Evolutionary conservation across 1,284 basidiomycete genomes (phyloP), one percentile per base, ranked within the genome.

Genomic region (Tylopilus sp.): DNA sequence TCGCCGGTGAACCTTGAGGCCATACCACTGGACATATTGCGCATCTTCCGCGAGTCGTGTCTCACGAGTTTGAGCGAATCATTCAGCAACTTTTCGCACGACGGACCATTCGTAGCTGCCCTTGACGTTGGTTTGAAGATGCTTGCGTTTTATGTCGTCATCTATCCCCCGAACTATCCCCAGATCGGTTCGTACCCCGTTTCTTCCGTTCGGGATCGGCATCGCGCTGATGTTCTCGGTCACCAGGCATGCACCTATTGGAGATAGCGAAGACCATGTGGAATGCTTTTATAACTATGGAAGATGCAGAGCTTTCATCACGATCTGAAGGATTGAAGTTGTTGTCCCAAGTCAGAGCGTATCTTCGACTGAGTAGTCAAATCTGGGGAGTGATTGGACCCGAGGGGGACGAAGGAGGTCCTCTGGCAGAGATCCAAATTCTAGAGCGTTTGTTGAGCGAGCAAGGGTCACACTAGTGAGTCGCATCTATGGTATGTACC

Each of bases 141-240:
- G 24, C 79, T 92, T 18, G 88, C 89, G 2, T 79, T 91, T 13
- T 94, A 94, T 75, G 71, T 83, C 10, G 72, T 91, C 62, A 79
- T 93, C 41, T 94, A 94, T 72, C 91, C 92, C 3, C 79, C 78
- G 6, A 89, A 89, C 70, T 93, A 92, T 75, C 92, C 92, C 38
- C 91, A 93, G 70, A 91, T 89, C n/a, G 92, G 92, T 91, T 60
- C 69, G 85, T 79, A 38, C 51, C 22, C 9, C 32, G 32, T 58
- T 33, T 66, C 26, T 32, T 32, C 47, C 19, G n/a, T 15, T 26
- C 29, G 47, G 51, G 41, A 47, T 32, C 24, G 1, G 9, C 39
- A 38, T 32, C n/a, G 52, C 53, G 33, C 32, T n/a, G 22, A 59
- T 26, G 7, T 8, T 0, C 41, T 32, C n/a, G 52, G 62, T 51